These are phyloP conservation scores for Pyricularia sp. DNA, from an alignment of 2,329 filamentous ascomycete species.

Conservation along the genomic window DNA sequence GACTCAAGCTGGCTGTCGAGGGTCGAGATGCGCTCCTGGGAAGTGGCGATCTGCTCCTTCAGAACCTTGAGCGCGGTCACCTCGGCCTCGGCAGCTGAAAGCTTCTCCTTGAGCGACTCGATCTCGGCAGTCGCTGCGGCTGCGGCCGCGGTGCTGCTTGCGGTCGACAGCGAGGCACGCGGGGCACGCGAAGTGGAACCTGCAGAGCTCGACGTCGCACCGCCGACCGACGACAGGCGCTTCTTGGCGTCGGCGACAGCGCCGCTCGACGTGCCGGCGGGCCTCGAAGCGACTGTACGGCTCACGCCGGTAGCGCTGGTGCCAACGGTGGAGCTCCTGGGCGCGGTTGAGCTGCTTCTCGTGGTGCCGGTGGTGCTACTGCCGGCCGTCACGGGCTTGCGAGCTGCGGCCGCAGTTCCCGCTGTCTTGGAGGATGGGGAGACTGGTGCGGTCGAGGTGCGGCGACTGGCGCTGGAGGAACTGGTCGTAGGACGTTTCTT, in stretches of 20 bases:
- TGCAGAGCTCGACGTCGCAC: conserved; percentile 25
- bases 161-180: conserved; percentile 25
- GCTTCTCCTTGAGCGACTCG: conserved; percentile 50
- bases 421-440: conserved; percentile 16
- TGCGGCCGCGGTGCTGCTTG: conserved; percentile 15
- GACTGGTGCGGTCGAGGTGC: conserved; percentile 20
- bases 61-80: conserved; percentile 46
- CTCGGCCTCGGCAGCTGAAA: conserved; percentile 47
- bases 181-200: conserved; percentile 29
- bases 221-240: conserved; percentile 42
- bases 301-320: conserved; percentile 19
- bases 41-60: conserved; percentile 45
- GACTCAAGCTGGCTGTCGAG: conserved; percentile 41
- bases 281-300: conserved; percentile 22
- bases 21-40: conserved; percentile 45
- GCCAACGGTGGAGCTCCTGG: conserved; percentile 27
- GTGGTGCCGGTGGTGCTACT: conserved; percentile 26
- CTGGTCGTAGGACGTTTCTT: conserved; percentile 17
- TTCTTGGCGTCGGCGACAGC: conserved; percentile 43
- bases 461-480: conserved; percentile 16
- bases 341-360: conserved; percentile 19
- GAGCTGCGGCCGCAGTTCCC: conserved; percentile 19
- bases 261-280: conserved; percentile 21
- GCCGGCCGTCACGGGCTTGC: conserved; percentile 25
- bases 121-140: conserved; percentile 33